These are phyloP conservation scores for Yamadazyma scolyti DNA, from an alignment of 805 yeast species.

Conservation along the genomic window DNA sequence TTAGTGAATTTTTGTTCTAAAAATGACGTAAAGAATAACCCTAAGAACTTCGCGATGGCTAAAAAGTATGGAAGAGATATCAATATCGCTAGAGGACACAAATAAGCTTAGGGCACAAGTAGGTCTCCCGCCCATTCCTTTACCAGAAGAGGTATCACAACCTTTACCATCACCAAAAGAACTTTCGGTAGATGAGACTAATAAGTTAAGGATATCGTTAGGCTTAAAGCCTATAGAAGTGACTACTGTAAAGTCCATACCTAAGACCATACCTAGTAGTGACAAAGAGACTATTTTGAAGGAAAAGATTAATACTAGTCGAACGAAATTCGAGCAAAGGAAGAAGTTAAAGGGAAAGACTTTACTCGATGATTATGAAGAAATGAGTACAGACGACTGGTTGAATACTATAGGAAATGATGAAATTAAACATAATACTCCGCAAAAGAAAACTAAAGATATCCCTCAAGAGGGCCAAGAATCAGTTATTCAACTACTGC, in stretches of 20 bases:
- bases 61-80: conserved; percentile 18
- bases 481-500: conserved; percentile 42
- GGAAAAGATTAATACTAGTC: conserved; percentile 14
- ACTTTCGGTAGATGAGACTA: conserved; percentile 52
- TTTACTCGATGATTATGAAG: conserved; percentile 22
- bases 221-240: conserved; percentile 52
- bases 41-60: background rate
- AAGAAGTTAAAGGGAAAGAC: conserved; percentile 18
- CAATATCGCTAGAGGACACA: conserved; percentile 40
- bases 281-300: conserved; percentile 5
- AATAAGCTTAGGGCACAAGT: conserved; percentile 34
- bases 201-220: conserved; percentile 44
- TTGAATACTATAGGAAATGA: conserved; percentile 25
- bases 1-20: too few species aligned
- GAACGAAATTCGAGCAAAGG: conserved; percentile 16
- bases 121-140: conserved; percentile 38
- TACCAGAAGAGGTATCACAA: conserved; percentile 2
- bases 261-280: background rate
- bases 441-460: background rate
- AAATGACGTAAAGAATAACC: background rate
- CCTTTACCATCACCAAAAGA: conserved; percentile 8
- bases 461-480: background rate
- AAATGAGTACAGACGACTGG: conserved; percentile 40
- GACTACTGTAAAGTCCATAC: background rate
- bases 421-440: background rate